Evolutionary conservation across 139 green algal genomes (phyloP).

Genomic region (Micractinium sp.): DNA sequence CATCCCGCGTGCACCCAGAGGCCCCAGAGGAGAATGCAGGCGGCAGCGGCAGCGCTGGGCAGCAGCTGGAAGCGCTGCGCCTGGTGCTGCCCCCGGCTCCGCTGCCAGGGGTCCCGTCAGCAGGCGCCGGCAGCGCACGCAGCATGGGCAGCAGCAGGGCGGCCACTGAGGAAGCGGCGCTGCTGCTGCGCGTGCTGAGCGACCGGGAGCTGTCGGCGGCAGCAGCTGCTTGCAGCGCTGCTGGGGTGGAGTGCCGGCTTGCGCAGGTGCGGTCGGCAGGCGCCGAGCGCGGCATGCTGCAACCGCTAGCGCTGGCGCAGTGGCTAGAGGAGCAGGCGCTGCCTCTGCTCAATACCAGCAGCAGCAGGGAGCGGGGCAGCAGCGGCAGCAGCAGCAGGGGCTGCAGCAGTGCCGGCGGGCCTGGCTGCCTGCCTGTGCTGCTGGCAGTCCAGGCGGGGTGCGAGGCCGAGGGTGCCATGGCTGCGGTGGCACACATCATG

Average conservation of each 20-base stretch:
- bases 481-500: constrained; percentile 39
- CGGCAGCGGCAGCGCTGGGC: neutral
- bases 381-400: neutral
- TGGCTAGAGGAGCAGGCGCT: constrained; percentile 2
- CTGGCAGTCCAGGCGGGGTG: constrained; percentile 40
- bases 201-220: constrained; percentile 9
- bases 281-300: constrained; percentile 7
- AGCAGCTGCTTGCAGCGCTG: neutral
- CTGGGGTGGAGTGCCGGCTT: constrained; percentile 17
- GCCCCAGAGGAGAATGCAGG: no score
- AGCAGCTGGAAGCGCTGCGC: neutral
- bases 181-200: constrained; percentile 7
- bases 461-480: constrained; percentile 38
- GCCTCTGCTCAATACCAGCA: neutral
- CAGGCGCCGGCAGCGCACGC: neutral
- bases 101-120: neutral
- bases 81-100: neutral
- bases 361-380: no score
- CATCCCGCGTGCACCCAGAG: constrained; percentile 11
- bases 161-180: neutral
- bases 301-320: constrained; percentile 11
- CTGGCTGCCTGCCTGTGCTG: constrained; percentile 26
- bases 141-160: neutral
- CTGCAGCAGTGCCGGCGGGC: neutral
- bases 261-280: neutral